Evolutionary conservation across 257 asterid species (phyloP).

Genomic region (Verbena officinalis): DNA sequence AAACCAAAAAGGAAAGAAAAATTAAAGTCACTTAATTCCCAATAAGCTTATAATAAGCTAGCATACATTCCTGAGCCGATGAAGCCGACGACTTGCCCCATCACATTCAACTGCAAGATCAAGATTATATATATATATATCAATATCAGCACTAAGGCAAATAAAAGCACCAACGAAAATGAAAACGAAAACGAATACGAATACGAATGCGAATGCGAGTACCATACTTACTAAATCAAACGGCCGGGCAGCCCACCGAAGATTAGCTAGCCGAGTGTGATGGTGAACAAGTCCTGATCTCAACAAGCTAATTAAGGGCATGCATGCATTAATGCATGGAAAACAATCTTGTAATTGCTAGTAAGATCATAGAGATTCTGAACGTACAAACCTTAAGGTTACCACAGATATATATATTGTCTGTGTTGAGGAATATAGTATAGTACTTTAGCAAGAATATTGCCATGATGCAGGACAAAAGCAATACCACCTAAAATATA

Average conservation of each 20-base stretch:
- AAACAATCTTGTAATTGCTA: too few species aligned
- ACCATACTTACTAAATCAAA: constrained; percentile 82
- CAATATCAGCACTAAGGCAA: too few species aligned
- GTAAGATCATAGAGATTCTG: too few species aligned
- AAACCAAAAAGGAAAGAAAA: too few species aligned
- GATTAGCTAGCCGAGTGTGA: constrained; percentile 76
- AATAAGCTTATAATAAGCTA: constrained; percentile 61
- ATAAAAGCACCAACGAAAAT: neutral
- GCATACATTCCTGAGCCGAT: constrained; percentile 82
- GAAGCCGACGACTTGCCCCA: constrained; percentile 81
- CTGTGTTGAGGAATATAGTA: constrained; percentile 85
- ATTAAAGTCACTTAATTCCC: too few species aligned
- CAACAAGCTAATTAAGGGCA: too few species aligned
- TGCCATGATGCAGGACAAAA: constrained; percentile 83
- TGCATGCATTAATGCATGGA: too few species aligned
- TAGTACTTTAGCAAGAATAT: constrained; percentile 84
- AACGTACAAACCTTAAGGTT: constrained; percentile 76
- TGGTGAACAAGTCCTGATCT: constrained; percentile 96
- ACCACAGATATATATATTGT: constrained; percentile 94
- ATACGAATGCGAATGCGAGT: too few species aligned
- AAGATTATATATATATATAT: too few species aligned
- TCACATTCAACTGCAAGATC: constrained; percentile 68
- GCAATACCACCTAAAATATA: constrained; percentile 59
- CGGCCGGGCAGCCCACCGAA: constrained; percentile 97
- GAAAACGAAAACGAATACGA: too few species aligned